Percentiles rank a stretch among this genome's conserved stretches.
These are phyloP conservation scores for Kuraishia floccosa DNA, from an alignment of 805 yeast species.

Conservation along the genomic window DNA sequence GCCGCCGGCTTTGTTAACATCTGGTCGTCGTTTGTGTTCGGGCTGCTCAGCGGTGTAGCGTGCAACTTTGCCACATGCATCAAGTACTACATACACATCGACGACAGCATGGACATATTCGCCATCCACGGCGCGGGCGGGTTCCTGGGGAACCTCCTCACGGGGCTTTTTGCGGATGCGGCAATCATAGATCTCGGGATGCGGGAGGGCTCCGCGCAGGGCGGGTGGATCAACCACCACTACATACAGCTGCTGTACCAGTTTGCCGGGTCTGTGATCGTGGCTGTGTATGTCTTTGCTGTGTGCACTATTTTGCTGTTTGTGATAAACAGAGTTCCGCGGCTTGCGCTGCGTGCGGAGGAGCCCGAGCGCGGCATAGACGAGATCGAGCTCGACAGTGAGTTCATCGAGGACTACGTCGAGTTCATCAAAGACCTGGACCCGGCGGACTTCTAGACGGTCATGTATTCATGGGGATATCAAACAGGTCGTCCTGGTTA, in stretches of 20 bases:
- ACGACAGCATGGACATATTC: conserved; percentile 80
- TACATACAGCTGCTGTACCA: conserved; percentile 81
- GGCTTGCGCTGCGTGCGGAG: conserved; percentile 59
- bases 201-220: conserved; percentile 48
- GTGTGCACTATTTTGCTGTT: conserved; percentile 47
- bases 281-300: conserved; percentile 58
- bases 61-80: conserved; percentile 81
- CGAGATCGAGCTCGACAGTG: conserved; percentile 76
- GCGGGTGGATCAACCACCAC: conserved; percentile 84
- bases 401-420: conserved; percentile 84
- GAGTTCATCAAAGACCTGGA: conserved; percentile 79
- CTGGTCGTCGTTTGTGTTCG: conserved; percentile 78
- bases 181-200: conserved; percentile 56
- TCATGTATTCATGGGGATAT: background rate
- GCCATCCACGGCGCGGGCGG: conserved; percentile 96
- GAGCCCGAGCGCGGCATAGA: conserved; percentile 83
- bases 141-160: conserved; percentile 72
- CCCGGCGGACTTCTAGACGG: conserved; percentile 10
- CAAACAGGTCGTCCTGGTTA: conserved; percentile 8
- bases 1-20: conserved; percentile 74
- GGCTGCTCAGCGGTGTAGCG: conserved; percentile 60
- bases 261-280: conserved; percentile 21
- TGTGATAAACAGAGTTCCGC: conserved; percentile 65
- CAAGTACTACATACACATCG: conserved; percentile 64
- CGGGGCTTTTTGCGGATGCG: conserved; percentile 72